Evolutionary conservation across 2,329 filamentous ascomycete genomes (phyloP).

Genomic region (Phaeosphaeria sp.): DNA sequence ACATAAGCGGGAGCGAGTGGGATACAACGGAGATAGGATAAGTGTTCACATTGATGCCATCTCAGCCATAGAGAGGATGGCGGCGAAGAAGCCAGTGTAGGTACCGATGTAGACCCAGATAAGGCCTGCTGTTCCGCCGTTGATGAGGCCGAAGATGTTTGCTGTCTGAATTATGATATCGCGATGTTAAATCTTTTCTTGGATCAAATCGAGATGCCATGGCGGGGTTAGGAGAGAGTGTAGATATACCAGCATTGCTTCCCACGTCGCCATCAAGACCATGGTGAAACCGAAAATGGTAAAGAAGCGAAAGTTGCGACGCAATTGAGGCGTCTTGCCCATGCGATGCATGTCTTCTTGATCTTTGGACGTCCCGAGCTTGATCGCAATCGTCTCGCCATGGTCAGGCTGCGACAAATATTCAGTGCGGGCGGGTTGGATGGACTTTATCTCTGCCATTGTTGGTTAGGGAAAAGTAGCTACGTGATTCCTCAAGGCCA

Average conservation of each 20-base stretch:
- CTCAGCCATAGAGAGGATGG: slow-evolving; percentile 12
- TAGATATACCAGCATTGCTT: slow-evolving; percentile 3
- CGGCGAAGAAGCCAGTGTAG: slow-evolving; percentile 6
- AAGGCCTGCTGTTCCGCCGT: slow-evolving; percentile 12
- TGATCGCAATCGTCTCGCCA: neutral
- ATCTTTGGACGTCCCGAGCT: slow-evolving; percentile 5
- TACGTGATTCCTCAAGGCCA: too few species aligned
- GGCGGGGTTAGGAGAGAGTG: neutral
- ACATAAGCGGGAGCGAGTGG: too few species aligned
- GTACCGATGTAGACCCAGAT: slow-evolving; percentile 13
- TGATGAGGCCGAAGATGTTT: slow-evolving; percentile 3
- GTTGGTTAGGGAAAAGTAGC: too few species aligned
- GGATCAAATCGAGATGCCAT: neutral
- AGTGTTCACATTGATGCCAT: slow-evolving; percentile 19
- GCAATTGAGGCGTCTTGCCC: slow-evolving; percentile 11
- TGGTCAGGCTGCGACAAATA: neutral
- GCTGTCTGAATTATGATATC: neutral
- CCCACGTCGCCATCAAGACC: slow-evolving; percentile 11
- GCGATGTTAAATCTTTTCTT: neutral
- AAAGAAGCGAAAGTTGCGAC: slow-evolving; percentile 12
- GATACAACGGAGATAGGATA: neutral
- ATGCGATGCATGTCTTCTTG: slow-evolving; percentile 13
- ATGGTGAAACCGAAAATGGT: slow-evolving; percentile 14
- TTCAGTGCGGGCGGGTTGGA: neutral
- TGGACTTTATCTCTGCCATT: neutral